Evolutionary conservation across 441 rosid genomes (phyloP).

Genomic region (Populus hybrid): DNA sequence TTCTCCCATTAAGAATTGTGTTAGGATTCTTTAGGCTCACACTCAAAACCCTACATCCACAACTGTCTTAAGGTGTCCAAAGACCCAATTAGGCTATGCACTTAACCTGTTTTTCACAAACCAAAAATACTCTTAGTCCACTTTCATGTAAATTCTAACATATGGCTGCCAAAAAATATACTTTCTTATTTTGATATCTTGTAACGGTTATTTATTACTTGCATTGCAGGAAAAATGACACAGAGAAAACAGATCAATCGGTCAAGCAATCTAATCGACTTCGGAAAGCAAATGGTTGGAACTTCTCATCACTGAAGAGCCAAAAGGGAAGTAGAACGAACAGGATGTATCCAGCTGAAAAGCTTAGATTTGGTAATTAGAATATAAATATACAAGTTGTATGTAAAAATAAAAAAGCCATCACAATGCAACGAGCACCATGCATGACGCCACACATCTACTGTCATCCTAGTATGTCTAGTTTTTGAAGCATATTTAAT

Average conservation of each 20-base stretch:
- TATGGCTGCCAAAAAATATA: neutral
- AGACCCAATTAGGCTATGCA: neutral
- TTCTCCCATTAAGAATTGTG: neutral
- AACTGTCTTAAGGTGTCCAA: neutral
- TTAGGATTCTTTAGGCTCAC: neutral
- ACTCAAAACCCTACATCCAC: neutral
- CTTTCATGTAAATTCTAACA: neutral
- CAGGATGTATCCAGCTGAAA: constrained; percentile 26
- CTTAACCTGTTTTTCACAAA: neutral
- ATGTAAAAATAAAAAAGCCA: neutral
- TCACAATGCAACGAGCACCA: neutral
- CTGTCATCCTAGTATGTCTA: neutral
- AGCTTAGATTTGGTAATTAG: constrained; percentile 21
- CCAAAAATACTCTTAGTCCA: neutral
- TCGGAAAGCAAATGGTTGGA: constrained; percentile 4
- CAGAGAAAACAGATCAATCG: constrained; percentile 11
- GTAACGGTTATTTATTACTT: neutral
- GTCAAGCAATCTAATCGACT: neutral
- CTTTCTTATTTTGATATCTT: neutral
- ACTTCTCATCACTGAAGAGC: constrained; percentile 10
- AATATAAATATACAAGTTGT: neutral
- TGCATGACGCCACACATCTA: neutral
- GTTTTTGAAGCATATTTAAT: neutral
- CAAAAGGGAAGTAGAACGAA: constrained; percentile 4
- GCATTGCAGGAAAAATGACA: constrained; percentile 24